Base-by-base conservation (phyloP, 2,329 filamentous ascomycete genomes). In the Diaporthe sp. region DNA sequence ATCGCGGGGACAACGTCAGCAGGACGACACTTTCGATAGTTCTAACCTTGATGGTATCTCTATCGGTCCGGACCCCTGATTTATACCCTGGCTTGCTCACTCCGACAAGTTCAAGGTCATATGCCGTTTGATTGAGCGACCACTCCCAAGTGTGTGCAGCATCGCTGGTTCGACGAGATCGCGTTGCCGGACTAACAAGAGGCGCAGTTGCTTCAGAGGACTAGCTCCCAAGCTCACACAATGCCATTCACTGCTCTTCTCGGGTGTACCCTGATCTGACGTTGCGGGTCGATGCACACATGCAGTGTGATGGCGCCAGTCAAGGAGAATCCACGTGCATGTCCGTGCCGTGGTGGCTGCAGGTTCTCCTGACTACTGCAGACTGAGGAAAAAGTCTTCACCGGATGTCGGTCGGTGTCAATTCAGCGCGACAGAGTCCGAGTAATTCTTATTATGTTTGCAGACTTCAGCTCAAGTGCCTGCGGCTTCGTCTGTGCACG, bases 301-400 rank as follows among this genome's bases (percentile, higher is more conserved):
- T 68, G 65, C 65, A 51, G 65, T n/a, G 65, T 55, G 65, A 69
- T 49, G 34, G 65, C 34, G 34, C 65, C 65, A 55, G 65, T 69
- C 49, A 31, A 55, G n/a, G 49, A 42, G 17, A 25, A 53, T 12
- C 46, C 49, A 28, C 49, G 49, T 53, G 65, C 65, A 68, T 68
- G 31, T 7, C 46, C 34, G 15, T 51, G 28, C 44, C 44, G 44
- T 7, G 31, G 34, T n/a, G 46, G 46, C 65, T 69, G 65, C 65
- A 69, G 22, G 19, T 55, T 69, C 65, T 69, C 65, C 65, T 69
- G 49, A 69, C 25, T 55, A 55, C 65, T 55, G 65, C 65, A 69
- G 49, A 28, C 34, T 42, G 49, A 53, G 46, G 15, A 17, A 42
- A 55, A 69, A 55, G 46, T 68, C 46, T 53, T 68, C 31, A 68